Evolutionary conservation across 768 basidiomycete genomes (phyloP).

Genomic region (Dentipellis fragilis): DNA sequence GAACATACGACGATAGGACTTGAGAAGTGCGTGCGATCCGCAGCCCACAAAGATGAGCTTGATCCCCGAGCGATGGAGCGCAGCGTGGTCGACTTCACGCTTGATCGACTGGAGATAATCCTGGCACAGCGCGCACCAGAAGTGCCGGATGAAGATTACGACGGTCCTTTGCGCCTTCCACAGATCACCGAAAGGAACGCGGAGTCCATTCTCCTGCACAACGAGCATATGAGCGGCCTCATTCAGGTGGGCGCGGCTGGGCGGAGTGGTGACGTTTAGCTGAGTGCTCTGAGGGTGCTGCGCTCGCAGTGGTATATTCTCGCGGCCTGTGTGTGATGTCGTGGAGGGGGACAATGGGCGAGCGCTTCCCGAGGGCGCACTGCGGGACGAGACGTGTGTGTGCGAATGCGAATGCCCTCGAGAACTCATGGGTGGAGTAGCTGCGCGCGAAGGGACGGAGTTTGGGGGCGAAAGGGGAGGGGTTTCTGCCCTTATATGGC

Average conservation of each 20-base stretch:
- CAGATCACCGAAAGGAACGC: slow-evolving; percentile 60
- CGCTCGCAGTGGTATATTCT: slow-evolving; percentile 4
- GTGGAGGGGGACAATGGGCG: neutral
- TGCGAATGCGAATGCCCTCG: neutral
- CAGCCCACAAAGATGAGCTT: slow-evolving; percentile 70
- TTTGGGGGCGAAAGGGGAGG: neutral
- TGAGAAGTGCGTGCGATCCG: slow-evolving; percentile 67
- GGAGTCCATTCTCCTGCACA: slow-evolving; percentile 55
- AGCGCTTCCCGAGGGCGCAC: neutral
- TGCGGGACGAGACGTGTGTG: neutral
- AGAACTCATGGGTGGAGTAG: neutral
- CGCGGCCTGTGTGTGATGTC: neutral
- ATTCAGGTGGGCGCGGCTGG: slow-evolving; percentile 45
- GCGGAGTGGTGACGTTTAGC: slow-evolving; percentile 28
- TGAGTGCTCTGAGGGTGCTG: slow-evolving; percentile 10
- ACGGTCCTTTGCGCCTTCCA: slow-evolving; percentile 50
- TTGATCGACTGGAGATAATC: slow-evolving; percentile 74
- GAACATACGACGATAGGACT: slow-evolving; percentile 54
- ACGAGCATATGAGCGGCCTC: slow-evolving; percentile 55
- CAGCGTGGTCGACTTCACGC: slow-evolving; percentile 35
- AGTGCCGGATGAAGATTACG: slow-evolving; percentile 81
- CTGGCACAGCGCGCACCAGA: slow-evolving; percentile 73
- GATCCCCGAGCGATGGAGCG: slow-evolving; percentile 38
- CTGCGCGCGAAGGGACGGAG: neutral
- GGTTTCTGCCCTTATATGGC: too few relatives aligned